Evolutionary conservation across 805 yeast genomes (phyloP).

Genomic region (Ascoidea tarda): DNA sequence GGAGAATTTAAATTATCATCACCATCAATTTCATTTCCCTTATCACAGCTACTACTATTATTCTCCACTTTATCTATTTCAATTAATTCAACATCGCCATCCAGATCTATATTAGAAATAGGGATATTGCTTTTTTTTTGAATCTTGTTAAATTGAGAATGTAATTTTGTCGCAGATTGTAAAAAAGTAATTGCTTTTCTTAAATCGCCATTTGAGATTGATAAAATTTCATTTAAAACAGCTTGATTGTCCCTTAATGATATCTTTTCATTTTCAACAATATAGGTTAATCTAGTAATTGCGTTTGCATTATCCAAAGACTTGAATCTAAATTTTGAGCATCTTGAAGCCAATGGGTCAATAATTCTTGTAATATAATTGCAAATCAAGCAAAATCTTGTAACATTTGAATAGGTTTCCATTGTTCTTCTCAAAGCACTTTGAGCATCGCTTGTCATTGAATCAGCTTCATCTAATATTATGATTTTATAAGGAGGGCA

Average conservation of each 20-base stretch:
- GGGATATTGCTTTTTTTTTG: neutral
- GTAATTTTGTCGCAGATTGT: conserved; percentile 66
- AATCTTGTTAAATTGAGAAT: conserved; percentile 10
- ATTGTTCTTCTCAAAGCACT: conserved; percentile 88
- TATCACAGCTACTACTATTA: neutral
- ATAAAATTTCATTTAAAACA: conserved; percentile 48
- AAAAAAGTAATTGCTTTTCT: conserved; percentile 84
- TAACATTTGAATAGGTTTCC: conserved; percentile 80
- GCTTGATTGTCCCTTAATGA: conserved; percentile 25
- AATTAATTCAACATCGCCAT: conserved; percentile 21
- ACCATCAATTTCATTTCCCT: conserved; percentile 19
- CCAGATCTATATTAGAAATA: conserved; percentile 11
- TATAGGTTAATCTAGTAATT: conserved; percentile 44
- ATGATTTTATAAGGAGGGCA: conserved; percentile 95
- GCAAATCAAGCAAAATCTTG: conserved; percentile 90
- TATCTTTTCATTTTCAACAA: conserved; percentile 38
- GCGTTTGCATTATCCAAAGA: conserved; percentile 64
- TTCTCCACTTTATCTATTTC: conserved; percentile 13
- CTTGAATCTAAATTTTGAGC: conserved; percentile 88
- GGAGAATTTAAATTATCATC: conserved; percentile 9
- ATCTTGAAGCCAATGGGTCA: conserved; percentile 92
- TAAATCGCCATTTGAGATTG: conserved; percentile 78
- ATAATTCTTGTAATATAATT: conserved; percentile 94
- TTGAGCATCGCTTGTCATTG: conserved; percentile 96
- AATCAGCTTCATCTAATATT: conserved; percentile 90